Conservation (phyloP, 345 rosid genomes). For the Bruguiera sexangula region DNA sequence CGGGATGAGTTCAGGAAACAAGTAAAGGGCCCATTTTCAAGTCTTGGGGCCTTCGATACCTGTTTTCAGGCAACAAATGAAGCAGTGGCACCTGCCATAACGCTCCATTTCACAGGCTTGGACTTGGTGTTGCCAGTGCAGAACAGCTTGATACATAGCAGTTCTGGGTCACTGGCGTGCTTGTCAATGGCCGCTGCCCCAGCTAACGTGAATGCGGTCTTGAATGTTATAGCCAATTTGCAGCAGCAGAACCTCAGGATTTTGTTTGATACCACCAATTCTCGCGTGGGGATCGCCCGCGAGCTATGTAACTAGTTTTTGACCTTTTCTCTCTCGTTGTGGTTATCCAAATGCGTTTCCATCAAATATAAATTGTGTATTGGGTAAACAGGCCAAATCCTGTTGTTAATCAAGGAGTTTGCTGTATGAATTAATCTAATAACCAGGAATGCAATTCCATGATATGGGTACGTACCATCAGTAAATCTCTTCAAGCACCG, state of each 20-base stretch:
- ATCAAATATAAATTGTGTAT: background rate
- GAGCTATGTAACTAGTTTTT: conserved; percentile 59
- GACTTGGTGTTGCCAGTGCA: conserved; percentile 64
- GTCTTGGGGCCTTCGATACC: conserved; percentile 80
- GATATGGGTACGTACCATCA: no score
- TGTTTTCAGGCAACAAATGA: conserved; percentile 56
- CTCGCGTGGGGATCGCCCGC: conserved; percentile 74
- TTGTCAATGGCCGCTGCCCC: conserved; percentile 76
- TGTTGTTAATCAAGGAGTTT: background rate
- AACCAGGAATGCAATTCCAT: no score
- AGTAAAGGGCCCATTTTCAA: conserved; percentile 60
- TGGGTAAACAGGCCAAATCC: conserved; percentile 5
- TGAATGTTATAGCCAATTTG: conserved; percentile 81
- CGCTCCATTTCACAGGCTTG: conserved; percentile 56
- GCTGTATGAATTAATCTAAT: no score
- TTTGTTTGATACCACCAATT: conserved; percentile 65
- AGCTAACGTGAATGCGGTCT: conserved; percentile 52
- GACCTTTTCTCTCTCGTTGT: no score
- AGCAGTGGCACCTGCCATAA: conserved; percentile 44
- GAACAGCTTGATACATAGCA: conserved; percentile 79
- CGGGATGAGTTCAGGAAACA: conserved; percentile 79
- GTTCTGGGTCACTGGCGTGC: conserved; percentile 72
- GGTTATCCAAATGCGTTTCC: background rate
- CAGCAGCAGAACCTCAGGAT: conserved; percentile 89
- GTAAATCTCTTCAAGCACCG: no score